phyloP scores from a whole-genome alignment of 208 protist genomes.

The Leishmania turanica region DNA sequence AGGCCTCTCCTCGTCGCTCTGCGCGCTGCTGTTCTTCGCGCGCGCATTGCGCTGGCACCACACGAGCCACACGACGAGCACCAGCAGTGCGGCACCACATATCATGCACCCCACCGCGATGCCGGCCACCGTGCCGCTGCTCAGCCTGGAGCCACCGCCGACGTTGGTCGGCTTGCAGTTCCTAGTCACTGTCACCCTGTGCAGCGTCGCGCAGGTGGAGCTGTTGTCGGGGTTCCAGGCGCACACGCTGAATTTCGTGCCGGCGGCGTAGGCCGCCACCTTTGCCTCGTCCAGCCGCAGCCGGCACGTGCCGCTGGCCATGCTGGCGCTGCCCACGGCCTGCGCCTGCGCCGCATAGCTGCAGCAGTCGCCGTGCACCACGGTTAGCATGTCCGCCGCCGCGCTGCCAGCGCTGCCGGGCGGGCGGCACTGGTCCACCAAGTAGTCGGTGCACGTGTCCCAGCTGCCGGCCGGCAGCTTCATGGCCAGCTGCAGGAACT shows the following conservation, averaged over 20 bases:
- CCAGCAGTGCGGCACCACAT: conserved; percentile 31
- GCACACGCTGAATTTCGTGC: conserved; percentile 49
- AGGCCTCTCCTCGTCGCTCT: background rate
- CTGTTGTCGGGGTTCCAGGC: conserved; percentile 41
- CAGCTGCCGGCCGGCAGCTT: conserved; percentile 29
- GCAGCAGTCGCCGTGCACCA: conserved; percentile 60
- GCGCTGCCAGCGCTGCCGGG: conserved; percentile 16
- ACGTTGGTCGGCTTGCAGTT: conserved; percentile 21
- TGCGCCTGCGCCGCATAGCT: conserved; percentile 24
- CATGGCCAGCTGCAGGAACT: conserved; percentile 31
- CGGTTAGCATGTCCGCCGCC: conserved; percentile 17
- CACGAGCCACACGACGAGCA: conserved; percentile 26
- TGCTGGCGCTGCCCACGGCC: conserved; percentile 32
- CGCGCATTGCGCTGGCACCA: conserved; percentile 23
- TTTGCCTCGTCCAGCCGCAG: conserved; percentile 30
- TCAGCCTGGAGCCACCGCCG: conserved; percentile 14
- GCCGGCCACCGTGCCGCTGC: conserved; percentile 33
- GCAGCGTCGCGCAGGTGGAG: conserved; percentile 45
- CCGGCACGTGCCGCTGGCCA: conserved; percentile 32
- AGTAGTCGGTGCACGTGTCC: conserved; percentile 32
- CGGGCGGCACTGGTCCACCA: conserved; percentile 32
- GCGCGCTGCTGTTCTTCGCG: background rate
- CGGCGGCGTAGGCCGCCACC: conserved; percentile 25
- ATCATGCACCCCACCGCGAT: conserved; percentile 40
- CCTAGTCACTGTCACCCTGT: conserved; percentile 24